Base-by-base conservation (phyloP, 2,329 filamentous ascomycete species). In the Clonostachys chloroleuca region DNA sequence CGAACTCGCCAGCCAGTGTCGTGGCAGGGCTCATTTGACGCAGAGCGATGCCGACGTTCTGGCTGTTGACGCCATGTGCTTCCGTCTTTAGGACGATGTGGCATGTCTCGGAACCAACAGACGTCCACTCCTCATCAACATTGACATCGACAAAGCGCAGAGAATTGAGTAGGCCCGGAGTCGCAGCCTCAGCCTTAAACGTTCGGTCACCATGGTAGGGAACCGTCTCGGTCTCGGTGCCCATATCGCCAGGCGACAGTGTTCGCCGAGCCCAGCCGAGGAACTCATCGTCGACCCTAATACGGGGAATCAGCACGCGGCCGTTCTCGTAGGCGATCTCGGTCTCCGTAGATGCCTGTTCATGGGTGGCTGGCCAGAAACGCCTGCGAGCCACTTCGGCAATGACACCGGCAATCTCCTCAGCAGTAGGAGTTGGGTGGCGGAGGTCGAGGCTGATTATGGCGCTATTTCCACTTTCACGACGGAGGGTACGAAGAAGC, bases 41-140 rank as follows among this genome's bases (percentile, higher is more conserved):
- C 42, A 61, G 46, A 3, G 66, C 62, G 5, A 61, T 54, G 16
- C 70, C 50, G 12, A 70, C 56, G 49, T 73, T 70, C 12, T 52
- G 37, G 18, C 43, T 68, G 45, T 66, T 68, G 3, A 72, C 33
- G 7, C 63, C 66, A 24, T 51, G 53, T 2, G 64, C 61, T 39
- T 57, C 52, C 1, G 59, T 44, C 39, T 64, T 51, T 10, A 72
- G 59, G 47, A 70, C 64, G 14, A 72, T 53, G 24, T 58, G 49
- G 44, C 56, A 51, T 12, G 44, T 16, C 12, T 43, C 36, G 20
- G 46, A 18, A 9, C 30, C 34, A n/a, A 12, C 17, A 24, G 13
- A 18, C 24, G 30, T 50, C 20, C 5, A 24, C 20, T 24, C 44
- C 18, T 46, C 39, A 10, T 48, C 47, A 1, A 53, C 47, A 16